Evolutionary conservation across 108 stramenopile genomes (phyloP), one percentile per base, ranked within the genome.

Genomic region (Chaetoceros tenuissimus): DNA sequence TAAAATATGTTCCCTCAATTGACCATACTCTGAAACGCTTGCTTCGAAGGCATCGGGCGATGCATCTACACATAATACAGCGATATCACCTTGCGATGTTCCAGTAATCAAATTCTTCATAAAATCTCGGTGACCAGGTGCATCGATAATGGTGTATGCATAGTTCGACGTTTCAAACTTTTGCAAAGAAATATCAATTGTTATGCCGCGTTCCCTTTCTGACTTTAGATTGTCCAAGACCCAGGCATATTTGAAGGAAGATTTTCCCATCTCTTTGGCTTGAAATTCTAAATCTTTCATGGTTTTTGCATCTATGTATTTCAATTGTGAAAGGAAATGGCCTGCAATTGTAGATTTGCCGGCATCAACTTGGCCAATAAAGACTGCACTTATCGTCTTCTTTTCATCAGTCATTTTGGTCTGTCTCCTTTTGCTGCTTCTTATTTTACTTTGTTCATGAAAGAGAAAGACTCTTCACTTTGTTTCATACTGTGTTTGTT

Each of bases 281-380:
- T 78, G 74, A 34, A 69, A 62, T 62, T 79, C 64, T 24, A 77
- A 80, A 47, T 85, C 85, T 54, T 75, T 61, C 17, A 83, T 47
- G 17, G 59, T 58, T n/a, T 83, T 80, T 59, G 56, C 44, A 31
- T 60, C 63, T 51, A 89, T 84, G 48, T 78, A 73, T 28, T 79
- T 70, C 16, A 84, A 30, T 24, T 76, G 30, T 24, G 74, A 60
- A 55, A 89, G 68, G 47, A 87, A 55, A 40, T 80, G 84, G 29
- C 88, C 88, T 49, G 87, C 83, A 31, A 85, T 60, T 0, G 88
- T 89, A 43, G 74, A 77, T 75, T 89, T 89, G n/a, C 88, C 88
- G n/a, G n/a, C n/a, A n/a, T n/a, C n/a, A n/a, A n/a, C n/a, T n/a
- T n/a, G n/a, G n/a, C n/a, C n/a, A n/a, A n/a, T n/a, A n/a, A n/a